phyloP scores from a whole-genome alignment of 768 basidiomycete genomes.

The Harrya chromipes region DNA sequence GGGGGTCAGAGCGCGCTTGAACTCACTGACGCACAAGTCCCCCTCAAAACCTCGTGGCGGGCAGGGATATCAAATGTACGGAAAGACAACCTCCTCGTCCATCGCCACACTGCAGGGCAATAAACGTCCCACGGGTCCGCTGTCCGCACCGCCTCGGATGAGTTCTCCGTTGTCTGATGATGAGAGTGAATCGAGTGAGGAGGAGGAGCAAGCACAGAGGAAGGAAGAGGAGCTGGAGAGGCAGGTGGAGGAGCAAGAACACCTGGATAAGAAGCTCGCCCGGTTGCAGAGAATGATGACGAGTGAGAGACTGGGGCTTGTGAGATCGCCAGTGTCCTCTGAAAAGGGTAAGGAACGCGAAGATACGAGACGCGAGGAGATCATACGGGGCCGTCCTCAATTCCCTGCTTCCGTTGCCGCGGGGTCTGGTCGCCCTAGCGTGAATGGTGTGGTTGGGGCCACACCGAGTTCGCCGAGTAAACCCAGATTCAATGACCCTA shows the following conservation, averaged over 20 bases:
- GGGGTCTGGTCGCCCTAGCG: neutral
- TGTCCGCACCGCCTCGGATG: constrained; percentile 35
- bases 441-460: neutral
- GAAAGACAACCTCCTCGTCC: constrained; percentile 65
- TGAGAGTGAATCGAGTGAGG: constrained; percentile 55
- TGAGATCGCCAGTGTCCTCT: constrained; percentile 36
- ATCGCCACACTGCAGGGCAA: constrained; percentile 64
- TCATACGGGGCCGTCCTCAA: constrained; percentile 42
- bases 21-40: constrained; percentile 58
- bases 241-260: constrained; percentile 63
- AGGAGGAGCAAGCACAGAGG: constrained; percentile 49
- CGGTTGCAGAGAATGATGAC: constrained; percentile 73
- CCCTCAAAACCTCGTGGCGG: constrained; percentile 32
- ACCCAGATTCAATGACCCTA: constrained; percentile 13
- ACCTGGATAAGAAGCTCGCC: constrained; percentile 62
- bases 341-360: constrained; percentile 38
- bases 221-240: constrained; percentile 71
- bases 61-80: constrained; percentile 6
- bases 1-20: constrained; percentile 68
- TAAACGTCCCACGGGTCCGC: constrained; percentile 24
- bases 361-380: constrained; percentile 16
- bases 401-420: constrained; percentile 18
- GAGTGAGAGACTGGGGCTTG: constrained; percentile 68
- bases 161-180: constrained; percentile 54
- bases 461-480: constrained; percentile 33